Conservation (phyloP, 2,329 filamentous ascomycete species). For the Cytospora paraplurivora region DNA sequence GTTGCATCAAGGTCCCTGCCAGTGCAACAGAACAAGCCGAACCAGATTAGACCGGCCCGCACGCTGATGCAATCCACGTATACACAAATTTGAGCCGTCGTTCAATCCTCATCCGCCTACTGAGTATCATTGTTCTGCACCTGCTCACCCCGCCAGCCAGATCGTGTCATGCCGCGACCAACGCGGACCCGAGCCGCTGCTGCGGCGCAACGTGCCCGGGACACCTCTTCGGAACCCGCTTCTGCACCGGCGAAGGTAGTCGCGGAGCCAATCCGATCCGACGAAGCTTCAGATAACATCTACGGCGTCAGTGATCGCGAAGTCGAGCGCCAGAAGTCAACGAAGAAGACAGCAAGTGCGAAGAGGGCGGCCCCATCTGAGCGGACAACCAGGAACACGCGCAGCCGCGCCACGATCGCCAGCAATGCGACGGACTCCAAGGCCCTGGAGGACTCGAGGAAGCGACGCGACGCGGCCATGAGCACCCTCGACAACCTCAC, state of each 20-base stretch:
- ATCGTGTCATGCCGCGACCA: conserved; percentile 37
- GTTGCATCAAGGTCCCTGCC: conserved; percentile 14
- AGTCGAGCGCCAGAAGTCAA: conserved; percentile 26
- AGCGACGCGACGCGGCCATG: conserved; percentile 42
- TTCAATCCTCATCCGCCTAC: conserved; percentile 4
- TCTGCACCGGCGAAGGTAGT: conserved; percentile 10
- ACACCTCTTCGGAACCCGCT: conserved; percentile 29
- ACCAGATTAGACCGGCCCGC: background rate
- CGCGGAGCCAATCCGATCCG: conserved; percentile 25
- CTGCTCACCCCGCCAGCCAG: conserved; percentile 4
- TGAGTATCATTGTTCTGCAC: conserved; percentile 2
- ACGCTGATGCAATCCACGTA: conserved; percentile 17
- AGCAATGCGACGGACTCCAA: conserved; percentile 30
- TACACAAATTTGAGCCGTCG: background rate
- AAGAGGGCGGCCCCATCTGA: conserved; percentile 28
- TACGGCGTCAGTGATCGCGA: conserved; percentile 42
- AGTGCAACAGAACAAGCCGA: background rate
- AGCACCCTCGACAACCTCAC: conserved; percentile 41
- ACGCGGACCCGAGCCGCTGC: conserved; percentile 37
- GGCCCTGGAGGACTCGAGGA: conserved; percentile 33
- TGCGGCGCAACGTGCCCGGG: conserved; percentile 26
- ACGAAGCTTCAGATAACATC: conserved; percentile 32
- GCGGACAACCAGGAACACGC: conserved; percentile 17
- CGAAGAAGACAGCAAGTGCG: conserved; percentile 32
- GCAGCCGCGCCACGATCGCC: background rate